Conservation (phyloP, 2,329 filamentous ascomycete species). For the Aspergillus sp. region DNA sequence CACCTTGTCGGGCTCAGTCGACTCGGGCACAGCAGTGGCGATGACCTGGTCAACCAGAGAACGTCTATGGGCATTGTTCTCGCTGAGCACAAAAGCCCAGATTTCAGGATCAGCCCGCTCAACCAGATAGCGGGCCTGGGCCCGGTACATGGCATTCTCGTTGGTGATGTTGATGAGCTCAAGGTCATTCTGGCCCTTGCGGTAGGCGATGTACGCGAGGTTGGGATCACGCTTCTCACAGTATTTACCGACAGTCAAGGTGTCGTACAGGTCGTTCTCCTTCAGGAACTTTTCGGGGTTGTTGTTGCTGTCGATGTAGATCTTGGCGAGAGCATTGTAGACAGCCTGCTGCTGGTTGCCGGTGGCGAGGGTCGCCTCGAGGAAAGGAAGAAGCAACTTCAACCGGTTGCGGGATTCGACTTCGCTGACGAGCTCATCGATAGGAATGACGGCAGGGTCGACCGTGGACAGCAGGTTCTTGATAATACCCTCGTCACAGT, state of each 20-base stretch:
- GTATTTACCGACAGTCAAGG: constrained; percentile 90
- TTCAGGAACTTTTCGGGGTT: constrained; percentile 96
- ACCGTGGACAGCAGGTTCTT: constrained; percentile 86
- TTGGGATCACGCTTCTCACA: constrained; percentile 98
- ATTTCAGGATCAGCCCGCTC: constrained; percentile 87
- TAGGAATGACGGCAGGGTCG: constrained; percentile 79
- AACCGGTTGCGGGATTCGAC: constrained; percentile 95
- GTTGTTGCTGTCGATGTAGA: constrained; percentile 98
- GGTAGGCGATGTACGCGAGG: constrained; percentile 89
- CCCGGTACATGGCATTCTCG: constrained; percentile 99
- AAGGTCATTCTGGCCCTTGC: constrained; percentile 94
- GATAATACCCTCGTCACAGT: constrained; percentile 95
- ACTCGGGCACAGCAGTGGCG: constrained; percentile 89
- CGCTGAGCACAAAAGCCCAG: constrained; percentile 90
- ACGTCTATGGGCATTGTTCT: constrained; percentile 92
- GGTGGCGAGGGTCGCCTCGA: constrained; percentile 83
- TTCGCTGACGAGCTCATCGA: constrained; percentile 89
- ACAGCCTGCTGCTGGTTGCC: constrained; percentile 96
- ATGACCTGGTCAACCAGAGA: constrained; percentile 96
- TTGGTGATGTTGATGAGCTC: constrained; percentile 98
- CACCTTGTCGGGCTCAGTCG: constrained; percentile 89
- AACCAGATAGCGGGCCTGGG: constrained; percentile 92
- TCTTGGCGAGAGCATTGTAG: constrained; percentile 96
- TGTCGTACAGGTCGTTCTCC: constrained; percentile 96
- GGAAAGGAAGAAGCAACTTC: constrained; percentile 92